Evolutionary conservation across 345 rosid species (phyloP), one percentile per base, ranked within the genome.

Genomic region (Toxicodendron radicans): DNA sequence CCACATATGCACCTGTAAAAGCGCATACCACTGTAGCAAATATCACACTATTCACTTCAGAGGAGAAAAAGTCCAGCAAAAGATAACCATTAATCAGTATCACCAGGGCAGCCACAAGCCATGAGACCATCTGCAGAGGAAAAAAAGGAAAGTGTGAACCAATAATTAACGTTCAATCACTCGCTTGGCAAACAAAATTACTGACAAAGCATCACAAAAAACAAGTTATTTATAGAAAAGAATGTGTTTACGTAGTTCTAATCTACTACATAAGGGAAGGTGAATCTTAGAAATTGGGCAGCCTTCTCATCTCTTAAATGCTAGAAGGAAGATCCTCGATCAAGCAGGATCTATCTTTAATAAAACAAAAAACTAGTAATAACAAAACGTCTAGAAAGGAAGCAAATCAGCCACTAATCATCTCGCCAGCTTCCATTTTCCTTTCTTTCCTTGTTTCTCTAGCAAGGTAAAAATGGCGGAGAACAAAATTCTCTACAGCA

Each of bases 51-150:
- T 64, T 76, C 68, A 86, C 97, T 81, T 91, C 97, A 0, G 67
- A 65, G 68, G 86, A 74, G 85, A 91, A 91, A 79, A 93, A 91
- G 68, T 95, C 97, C 18, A 87, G 27, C 79, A 95, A 61, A 23
- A 95, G 97, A 76, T 95, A 95, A 3, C 93, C 94, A 17, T 95
- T 95, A 75, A 95, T 95, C 76, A 89, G 74, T 1, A 95, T 95
- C 88, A 95, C 98, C 30, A 95, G 74, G 4, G 48, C 87, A 58
- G 96, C 94, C 73, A 95, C 96, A 0, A 93, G 80, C 98, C 99
- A 95, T 1, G 99, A 77, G 35, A 84, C 66, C 10, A 79, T 78
- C 99, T 95, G 86, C 79, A 58, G 45, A 71, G n/a, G 41, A 18
- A 10, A 30, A 27, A 20, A 48, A n/a, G 53, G 32, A 30, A 66